Evolutionary conservation across 805 yeast species (phyloP).

Genomic region (Kluyveromyces nonfermentans): DNA sequence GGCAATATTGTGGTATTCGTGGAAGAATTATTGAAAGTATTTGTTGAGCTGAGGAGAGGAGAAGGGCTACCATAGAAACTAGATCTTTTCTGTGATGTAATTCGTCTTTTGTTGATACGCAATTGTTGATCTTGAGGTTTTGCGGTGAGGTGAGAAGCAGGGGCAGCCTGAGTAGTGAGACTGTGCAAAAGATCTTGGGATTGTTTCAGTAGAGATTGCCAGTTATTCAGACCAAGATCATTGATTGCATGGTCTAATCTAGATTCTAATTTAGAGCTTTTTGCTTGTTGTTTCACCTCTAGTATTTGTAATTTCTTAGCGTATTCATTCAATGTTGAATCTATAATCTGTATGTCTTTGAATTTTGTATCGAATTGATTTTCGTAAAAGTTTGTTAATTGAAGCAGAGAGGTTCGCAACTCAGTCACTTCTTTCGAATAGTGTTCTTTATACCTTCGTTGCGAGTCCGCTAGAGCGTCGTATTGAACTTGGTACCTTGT

Average conservation of each 20-base stretch:
- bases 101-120: conserved; percentile 5
- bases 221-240: neutral
- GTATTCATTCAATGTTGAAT: conserved; percentile 1
- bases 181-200: neutral
- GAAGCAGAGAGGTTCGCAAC: conserved; percentile 3
- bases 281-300: neutral
- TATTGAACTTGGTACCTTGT: conserved; percentile 16
- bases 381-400: neutral
- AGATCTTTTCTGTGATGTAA: conserved; percentile 15
- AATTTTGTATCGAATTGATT: conserved; percentile 1
- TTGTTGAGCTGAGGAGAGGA: conserved; percentile 6
- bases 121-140: neutral
- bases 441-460: conserved; percentile 16
- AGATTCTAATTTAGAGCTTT: neutral
- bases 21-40: conserved; percentile 6
- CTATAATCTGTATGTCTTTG: neutral
- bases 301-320: neutral
- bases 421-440: conserved; percentile 16
- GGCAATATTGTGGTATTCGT: conserved; percentile 14
- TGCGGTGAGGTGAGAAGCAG: neutral
- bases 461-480: conserved; percentile 19
- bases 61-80: conserved; percentile 17
- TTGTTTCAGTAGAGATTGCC: conserved; percentile 1
- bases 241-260: neutral
- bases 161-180: neutral